A percentile compares a stretch with the other conserved stretches of the same genome.
Conservation (phyloP, 495 filamentous ascomycete species). For the Aspergillus haitiensis region DNA sequence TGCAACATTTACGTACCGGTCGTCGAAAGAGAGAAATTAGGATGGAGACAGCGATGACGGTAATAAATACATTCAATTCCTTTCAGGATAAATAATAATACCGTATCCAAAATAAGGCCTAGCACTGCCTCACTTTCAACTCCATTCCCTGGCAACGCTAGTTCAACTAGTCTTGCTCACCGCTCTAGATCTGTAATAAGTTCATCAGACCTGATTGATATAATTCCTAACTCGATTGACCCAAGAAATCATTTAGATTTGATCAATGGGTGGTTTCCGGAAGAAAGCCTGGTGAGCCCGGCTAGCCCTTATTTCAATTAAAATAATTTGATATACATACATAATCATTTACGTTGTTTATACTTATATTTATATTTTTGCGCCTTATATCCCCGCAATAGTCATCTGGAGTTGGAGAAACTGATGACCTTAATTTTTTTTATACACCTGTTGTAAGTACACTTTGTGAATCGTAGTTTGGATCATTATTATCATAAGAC, state of each 20-base stretch:
- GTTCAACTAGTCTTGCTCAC: conserved; percentile 25
- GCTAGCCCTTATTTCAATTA: too few relatives aligned
- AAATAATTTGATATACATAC: background rate
- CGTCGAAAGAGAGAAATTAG: background rate
- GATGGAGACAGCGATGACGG: background rate
- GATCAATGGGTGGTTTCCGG: background rate
- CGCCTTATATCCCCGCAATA: background rate
- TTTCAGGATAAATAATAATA: conserved; percentile 5
- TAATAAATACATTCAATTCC: background rate
- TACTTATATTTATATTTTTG: background rate
- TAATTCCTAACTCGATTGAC: conserved; percentile 8
- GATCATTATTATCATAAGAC: too few relatives aligned
- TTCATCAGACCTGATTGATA: background rate
- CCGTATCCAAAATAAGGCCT: conserved; percentile 4
- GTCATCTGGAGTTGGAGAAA: background rate
- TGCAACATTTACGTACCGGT: too few relatives aligned
- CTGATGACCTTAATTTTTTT: too few relatives aligned
- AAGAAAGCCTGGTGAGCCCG: too few relatives aligned
- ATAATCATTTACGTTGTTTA: background rate
- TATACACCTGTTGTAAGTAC: too few relatives aligned
- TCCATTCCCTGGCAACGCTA: conserved; percentile 18
- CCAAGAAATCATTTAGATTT: background rate
- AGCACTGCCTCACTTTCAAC: conserved; percentile 32
- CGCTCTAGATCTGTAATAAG: conserved; percentile 23
- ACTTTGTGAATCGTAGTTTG: too few relatives aligned